These are phyloP conservation scores for Russula virescens DNA, from an alignment of 768 basidiomycete species.

Conservation along the genomic window DNA sequence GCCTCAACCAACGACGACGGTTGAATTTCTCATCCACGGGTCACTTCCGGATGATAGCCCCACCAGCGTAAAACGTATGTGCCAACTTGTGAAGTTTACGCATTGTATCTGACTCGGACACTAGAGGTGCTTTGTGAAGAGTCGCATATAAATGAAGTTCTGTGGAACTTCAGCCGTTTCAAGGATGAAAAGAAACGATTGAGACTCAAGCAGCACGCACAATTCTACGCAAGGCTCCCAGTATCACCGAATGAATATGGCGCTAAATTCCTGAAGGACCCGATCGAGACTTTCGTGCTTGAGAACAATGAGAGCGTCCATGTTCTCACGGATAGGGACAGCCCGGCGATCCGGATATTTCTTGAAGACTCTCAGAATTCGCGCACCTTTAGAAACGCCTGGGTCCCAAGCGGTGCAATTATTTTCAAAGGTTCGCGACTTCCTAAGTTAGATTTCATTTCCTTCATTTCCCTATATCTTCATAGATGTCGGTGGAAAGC, in stretches of 20 bases:
- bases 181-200: neutral
- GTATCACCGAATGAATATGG: neutral
- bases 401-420: neutral
- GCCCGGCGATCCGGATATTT: neutral
- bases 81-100: neutral
- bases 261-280: neutral
- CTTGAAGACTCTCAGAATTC: neutral
- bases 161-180: slow-evolving; percentile 16
- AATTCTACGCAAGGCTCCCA: slow-evolving; percentile 7
- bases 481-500: slow-evolving; percentile 8
- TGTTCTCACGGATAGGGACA: slow-evolving; percentile 3
- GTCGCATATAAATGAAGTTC: neutral
- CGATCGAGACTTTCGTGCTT: neutral
- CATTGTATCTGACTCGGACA: neutral
- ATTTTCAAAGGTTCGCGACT: slow-evolving; percentile 9
- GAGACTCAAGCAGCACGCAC: slow-evolving; percentile 10
- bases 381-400: slow-evolving; percentile 7
- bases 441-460: neutral
- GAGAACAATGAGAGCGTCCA: neutral
- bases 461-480: neutral
- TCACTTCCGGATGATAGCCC: neutral
- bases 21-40: neutral
- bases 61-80: neutral
- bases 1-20: neutral
- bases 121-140: slow-evolving; percentile 1